phyloP scores from a whole-genome alignment of 2,329 filamentous ascomycete genomes.

The Cladosporium sp. region DNA sequence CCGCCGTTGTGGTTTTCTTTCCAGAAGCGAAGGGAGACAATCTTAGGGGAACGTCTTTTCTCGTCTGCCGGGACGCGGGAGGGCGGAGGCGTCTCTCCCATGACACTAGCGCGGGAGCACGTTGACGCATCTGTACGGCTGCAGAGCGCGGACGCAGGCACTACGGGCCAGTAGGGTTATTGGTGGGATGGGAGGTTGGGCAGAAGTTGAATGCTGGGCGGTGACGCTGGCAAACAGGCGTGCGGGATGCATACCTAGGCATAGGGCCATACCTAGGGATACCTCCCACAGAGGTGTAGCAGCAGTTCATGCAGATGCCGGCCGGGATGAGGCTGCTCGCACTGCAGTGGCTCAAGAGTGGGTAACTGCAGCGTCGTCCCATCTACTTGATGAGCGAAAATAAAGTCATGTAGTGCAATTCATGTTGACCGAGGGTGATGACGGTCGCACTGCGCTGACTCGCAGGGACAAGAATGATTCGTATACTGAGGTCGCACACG shows the following conservation, averaged over 20 bases:
- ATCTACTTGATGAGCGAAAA: neutral
- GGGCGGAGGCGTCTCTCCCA: neutral
- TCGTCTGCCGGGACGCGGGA: neutral
- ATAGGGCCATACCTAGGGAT: no score
- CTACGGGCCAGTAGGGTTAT: neutral
- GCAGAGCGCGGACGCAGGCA: constrained; percentile 3
- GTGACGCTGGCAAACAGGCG: constrained; percentile 4
- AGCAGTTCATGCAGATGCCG: neutral
- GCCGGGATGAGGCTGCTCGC: constrained; percentile 1
- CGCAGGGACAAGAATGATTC: no score
- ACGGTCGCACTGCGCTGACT: no score
- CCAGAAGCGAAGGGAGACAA: constrained; percentile 6
- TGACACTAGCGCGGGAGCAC: neutral
- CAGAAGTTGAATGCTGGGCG: neutral
- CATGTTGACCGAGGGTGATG: no score
- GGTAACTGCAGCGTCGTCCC: neutral
- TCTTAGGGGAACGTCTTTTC: constrained; percentile 4
- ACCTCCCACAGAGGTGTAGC: no score
- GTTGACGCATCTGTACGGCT: constrained; percentile 11
- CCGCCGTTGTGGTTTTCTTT: constrained; percentile 1
- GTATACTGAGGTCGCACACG: no score
- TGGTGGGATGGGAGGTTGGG: neutral
- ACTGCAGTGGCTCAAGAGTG: no score
- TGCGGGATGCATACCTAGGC: neutral
- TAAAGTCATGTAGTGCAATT: no score